Conservation (phyloP, 2,329 filamentous ascomycete species). For the Fusarium falciforme region DNA sequence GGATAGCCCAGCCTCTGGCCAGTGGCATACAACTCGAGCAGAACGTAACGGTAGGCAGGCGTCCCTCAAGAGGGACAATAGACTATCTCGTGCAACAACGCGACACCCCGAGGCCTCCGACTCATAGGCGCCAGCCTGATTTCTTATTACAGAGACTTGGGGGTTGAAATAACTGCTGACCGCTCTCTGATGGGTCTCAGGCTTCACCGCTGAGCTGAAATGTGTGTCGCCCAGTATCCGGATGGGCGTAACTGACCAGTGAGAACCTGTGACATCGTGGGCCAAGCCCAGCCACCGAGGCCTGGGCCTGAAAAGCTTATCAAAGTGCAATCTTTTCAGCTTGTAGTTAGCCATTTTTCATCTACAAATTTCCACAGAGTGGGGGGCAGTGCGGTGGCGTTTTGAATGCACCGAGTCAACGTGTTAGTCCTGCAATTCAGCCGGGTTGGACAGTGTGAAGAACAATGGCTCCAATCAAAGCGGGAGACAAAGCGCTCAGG, state of each 20-base stretch:
- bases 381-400: neutral
- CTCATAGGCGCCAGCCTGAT: neutral
- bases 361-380: neutral
- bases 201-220: neutral
- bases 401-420: neutral
- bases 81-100: neutral
- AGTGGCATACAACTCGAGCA: neutral
- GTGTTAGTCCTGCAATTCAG: neutral
- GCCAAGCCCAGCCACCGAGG: neutral
- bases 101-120: neutral
- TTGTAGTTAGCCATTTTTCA: neutral
- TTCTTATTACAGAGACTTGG: neutral
- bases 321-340: neutral
- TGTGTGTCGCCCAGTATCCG: neutral
- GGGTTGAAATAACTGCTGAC: neutral
- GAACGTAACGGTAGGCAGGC: neutral
- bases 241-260: neutral
- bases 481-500: neutral
- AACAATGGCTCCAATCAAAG: neutral
- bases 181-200: neutral
- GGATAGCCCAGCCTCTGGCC: neutral
- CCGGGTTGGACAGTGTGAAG: neutral
- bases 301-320: neutral
- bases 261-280: neutral
- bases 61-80: neutral